These are phyloP conservation scores for Fusarium guadeloupense DNA, from an alignment of 2,329 filamentous ascomycete genomes.

Conservation along the genomic window DNA sequence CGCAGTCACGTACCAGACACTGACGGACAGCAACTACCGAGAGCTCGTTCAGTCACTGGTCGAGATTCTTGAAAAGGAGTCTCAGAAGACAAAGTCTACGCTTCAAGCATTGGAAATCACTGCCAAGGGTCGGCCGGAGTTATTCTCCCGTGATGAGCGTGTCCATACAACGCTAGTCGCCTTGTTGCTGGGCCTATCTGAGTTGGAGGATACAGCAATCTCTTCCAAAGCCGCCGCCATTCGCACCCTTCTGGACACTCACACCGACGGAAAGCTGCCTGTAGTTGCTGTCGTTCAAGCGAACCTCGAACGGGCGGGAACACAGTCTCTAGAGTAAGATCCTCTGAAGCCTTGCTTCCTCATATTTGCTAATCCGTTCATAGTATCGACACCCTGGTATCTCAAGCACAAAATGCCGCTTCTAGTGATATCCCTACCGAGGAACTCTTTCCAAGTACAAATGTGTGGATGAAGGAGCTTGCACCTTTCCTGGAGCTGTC, in stretches of 20 bases:
- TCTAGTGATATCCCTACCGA: slow-evolving; percentile 45
- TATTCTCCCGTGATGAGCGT: slow-evolving; percentile 57
- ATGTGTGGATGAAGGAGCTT: slow-evolving; percentile 74
- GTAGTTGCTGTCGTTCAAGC: slow-evolving; percentile 62
- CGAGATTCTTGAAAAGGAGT: slow-evolving; percentile 43
- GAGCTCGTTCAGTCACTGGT: slow-evolving; percentile 50
- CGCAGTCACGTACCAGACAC: slow-evolving; percentile 54
- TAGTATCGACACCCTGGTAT: slow-evolving; percentile 63
- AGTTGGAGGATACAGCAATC: slow-evolving; percentile 53
- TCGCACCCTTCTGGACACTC: slow-evolving; percentile 57
- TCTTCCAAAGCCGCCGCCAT: slow-evolving; percentile 55
- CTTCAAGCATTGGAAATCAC: slow-evolving; percentile 61
- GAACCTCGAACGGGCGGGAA: slow-evolving; percentile 61
- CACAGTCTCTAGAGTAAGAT: slow-evolving; percentile 62
- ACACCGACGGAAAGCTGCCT: slow-evolving; percentile 54
- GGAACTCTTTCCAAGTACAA: slow-evolving; percentile 69
- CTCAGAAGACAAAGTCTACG: slow-evolving; percentile 42
- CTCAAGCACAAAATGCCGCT: slow-evolving; percentile 52
- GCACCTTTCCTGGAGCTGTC: slow-evolving; percentile 57
- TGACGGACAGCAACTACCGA: slow-evolving; percentile 50
- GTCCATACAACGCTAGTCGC: slow-evolving; percentile 61
- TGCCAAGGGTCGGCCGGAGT: slow-evolving; percentile 54
- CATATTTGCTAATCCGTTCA: not conserved
- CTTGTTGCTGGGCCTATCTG: slow-evolving; percentile 63
- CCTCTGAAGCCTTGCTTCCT: not conserved